These are phyloP conservation scores for Schizosaccharomyces octosporus DNA, from an alignment of 805 yeast genomes.

Conservation along the genomic window DNA sequence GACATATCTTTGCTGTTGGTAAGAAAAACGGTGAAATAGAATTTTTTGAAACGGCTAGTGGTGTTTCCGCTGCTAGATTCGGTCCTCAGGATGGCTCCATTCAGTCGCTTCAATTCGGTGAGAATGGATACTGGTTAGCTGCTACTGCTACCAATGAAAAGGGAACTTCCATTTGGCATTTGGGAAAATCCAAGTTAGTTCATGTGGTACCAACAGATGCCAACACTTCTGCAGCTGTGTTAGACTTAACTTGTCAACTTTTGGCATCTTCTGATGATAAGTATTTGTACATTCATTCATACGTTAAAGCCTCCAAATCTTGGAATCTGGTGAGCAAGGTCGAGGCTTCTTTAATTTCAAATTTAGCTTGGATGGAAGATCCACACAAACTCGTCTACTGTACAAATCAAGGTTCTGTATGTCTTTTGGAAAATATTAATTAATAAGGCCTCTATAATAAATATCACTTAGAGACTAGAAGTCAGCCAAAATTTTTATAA, in stretches of 20 bases:
- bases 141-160: background rate
- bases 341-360: background rate
- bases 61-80: background rate
- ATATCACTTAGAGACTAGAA: background rate
- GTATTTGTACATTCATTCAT: background rate
- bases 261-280: background rate
- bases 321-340: background rate
- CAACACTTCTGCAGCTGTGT: background rate
- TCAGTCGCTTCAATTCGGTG: background rate
- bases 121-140: conserved; percentile 3
- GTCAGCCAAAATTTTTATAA: background rate
- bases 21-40: background rate
- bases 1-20: conserved; percentile 1
- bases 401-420: background rate
- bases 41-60: background rate
- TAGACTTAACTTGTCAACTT: background rate
- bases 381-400: background rate
- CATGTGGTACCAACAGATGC: background rate
- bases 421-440: background rate
- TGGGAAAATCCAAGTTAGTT: background rate
- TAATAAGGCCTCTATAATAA: background rate
- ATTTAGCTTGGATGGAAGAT: background rate
- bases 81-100: background rate
- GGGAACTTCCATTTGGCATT: background rate
- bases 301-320: background rate